phyloP scores from a whole-genome alignment of 2,329 filamentous ascomycete genomes.

The Pseudogymnoascus sp. region DNA sequence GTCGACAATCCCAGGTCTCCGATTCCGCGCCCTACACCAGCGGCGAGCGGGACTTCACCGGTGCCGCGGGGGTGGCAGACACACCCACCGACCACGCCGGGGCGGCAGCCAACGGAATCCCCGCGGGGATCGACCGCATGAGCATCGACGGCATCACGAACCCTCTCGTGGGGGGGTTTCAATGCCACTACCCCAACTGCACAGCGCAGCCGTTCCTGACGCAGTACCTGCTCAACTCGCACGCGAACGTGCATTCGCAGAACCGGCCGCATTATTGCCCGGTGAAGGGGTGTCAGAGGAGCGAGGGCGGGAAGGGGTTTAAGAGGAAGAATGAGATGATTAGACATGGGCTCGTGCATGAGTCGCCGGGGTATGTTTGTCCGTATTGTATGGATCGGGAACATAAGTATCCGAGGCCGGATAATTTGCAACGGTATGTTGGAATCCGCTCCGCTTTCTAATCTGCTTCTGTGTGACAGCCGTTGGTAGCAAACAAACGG shows the following conservation, averaged over 20 bases:
- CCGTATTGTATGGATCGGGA: conserved; percentile 92
- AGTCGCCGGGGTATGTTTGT: conserved; percentile 90
- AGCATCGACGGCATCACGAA: conserved; percentile 51
- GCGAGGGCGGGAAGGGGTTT: conserved; percentile 57
- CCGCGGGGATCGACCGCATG: conserved; percentile 42
- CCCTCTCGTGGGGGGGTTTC: conserved; percentile 42
- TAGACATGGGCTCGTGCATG: conserved; percentile 76
- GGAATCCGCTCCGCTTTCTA: too few relatives aligned
- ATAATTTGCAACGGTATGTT: conserved; percentile 95
- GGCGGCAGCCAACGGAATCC: conserved; percentile 35
- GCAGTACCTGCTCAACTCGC: conserved; percentile 67
- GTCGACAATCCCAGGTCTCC: conserved; percentile 21
- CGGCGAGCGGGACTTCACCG: conserved; percentile 21
- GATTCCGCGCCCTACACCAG: conserved; percentile 20
- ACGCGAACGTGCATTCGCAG: conserved; percentile 63
- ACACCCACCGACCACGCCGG: conserved; percentile 38
- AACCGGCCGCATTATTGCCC: conserved; percentile 58
- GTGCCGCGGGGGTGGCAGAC: conserved; percentile 30
- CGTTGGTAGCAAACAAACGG: not conserved
- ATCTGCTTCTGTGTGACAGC: too few relatives aligned
- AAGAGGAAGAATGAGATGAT: conserved; percentile 70
- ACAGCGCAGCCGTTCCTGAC: conserved; percentile 68
- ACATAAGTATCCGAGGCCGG: conserved; percentile 88
- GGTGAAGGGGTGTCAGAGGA: conserved; percentile 52
- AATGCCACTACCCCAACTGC: conserved; percentile 56